phyloP scores from a whole-genome alignment of 1,284 basidiomycete genomes.

The Apiotrichum porosum region DNA sequence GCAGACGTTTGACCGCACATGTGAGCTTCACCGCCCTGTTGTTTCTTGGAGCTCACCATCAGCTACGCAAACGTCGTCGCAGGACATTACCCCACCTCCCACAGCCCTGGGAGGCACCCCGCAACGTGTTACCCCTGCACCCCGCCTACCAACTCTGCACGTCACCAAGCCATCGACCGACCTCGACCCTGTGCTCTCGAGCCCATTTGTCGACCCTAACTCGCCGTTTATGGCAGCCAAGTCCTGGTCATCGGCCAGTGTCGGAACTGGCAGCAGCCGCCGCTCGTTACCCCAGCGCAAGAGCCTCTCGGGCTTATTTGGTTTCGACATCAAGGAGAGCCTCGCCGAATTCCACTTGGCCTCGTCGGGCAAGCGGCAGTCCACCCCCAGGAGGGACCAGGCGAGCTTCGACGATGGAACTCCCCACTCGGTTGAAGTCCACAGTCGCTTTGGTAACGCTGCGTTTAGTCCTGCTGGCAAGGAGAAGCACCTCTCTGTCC shows the following conservation, averaged over 20 bases:
- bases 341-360: slow-evolving; percentile 18
- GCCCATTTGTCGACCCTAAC: not conserved
- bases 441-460: slow-evolving; percentile 12
- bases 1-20: too few relatives aligned
- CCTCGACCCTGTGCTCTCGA: not conserved
- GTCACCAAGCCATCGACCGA: slow-evolving; percentile 25
- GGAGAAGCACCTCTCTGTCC: not conserved
- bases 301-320: slow-evolving; percentile 38
- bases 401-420: not conserved
- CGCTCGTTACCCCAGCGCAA: slow-evolving; percentile 36
- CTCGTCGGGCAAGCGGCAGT: not conserved
- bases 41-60: not conserved
- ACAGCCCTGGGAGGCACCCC: not conserved
- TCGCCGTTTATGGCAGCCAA: not conserved
- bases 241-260: not conserved
- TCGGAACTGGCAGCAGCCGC: not conserved
- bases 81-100: not conserved
- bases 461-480: not conserved
- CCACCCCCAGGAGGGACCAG: slow-evolving; percentile 4
- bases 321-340: slow-evolving; percentile 23
- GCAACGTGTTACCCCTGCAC: not conserved
- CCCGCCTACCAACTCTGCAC: slow-evolving; percentile 15
- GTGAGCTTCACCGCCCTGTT: not conserved
- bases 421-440: slow-evolving; percentile 20
- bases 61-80: too few relatives aligned